phyloP scores from a whole-genome alignment of 257 asterid genomes.

The Scutellaria baicalensis region DNA sequence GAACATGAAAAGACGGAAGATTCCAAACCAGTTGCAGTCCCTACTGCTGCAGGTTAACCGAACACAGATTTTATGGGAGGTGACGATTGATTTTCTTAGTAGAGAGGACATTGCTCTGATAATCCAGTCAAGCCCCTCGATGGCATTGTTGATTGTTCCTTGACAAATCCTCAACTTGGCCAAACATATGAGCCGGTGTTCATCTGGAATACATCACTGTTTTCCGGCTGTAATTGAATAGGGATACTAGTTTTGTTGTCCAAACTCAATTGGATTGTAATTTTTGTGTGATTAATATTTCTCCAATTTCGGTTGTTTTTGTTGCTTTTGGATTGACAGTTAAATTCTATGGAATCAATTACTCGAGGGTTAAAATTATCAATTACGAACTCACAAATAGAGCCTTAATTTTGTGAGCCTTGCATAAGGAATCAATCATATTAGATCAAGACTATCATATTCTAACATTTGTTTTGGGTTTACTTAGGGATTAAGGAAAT shows the following conservation, averaged over 20 bases:
- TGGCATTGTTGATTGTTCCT: not conserved
- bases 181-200: not conserved
- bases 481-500: too few relatives aligned
- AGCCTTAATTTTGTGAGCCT: too few relatives aligned
- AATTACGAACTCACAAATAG: too few relatives aligned
- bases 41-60: constrained; percentile 35
- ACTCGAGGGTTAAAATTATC: too few relatives aligned
- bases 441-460: too few relatives aligned
- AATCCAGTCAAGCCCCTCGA: not conserved
- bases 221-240: not conserved
- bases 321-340: not conserved
- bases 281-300: not conserved
- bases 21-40: constrained; percentile 63
- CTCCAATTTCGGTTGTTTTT: not conserved
- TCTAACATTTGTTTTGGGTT: too few relatives aligned
- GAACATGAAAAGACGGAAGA: constrained; percentile 93
- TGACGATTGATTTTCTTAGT: not conserved
- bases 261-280: not conserved
- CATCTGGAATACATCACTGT: not conserved
- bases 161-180: too few relatives aligned
- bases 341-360: too few relatives aligned
- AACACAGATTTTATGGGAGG: too few relatives aligned
- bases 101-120: not conserved
- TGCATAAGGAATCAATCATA: too few relatives aligned
- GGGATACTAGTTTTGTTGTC: not conserved